Percentiles rank a stretch among this genome's conserved stretches.
phyloP scores from a whole-genome alignment of 2,329 filamentous ascomycete species.

The Chrysoporthe cubensis region DNA sequence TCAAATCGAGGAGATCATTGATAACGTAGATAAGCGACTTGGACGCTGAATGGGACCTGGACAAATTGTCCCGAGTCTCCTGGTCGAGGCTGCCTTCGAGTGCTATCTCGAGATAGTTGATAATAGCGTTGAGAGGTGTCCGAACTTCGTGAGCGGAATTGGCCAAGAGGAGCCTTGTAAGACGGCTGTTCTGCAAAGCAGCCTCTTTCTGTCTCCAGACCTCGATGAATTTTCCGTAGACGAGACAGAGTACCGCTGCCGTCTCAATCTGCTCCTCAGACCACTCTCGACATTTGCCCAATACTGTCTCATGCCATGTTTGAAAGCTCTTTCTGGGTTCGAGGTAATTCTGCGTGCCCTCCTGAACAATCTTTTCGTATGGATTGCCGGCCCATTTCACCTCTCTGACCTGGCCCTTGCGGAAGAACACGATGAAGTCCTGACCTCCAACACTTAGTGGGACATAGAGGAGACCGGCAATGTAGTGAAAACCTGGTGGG shows the following conservation, averaged over 20 bases:
- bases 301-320: slow-evolving; percentile 77
- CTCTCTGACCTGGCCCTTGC: slow-evolving; percentile 74
- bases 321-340: slow-evolving; percentile 82
- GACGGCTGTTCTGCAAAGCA: slow-evolving; percentile 77
- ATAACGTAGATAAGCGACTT: slow-evolving; percentile 94
- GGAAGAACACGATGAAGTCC: slow-evolving; percentile 91
- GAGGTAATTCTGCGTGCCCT: slow-evolving; percentile 73
- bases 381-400: slow-evolving; percentile 88
- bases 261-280: slow-evolving; percentile 88
- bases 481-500: slow-evolving; percentile 74
- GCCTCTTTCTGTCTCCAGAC: slow-evolving; percentile 92
- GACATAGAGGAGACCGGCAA: slow-evolving; percentile 81
- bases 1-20: slow-evolving; percentile 87
- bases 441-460: slow-evolving; percentile 74
- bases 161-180: slow-evolving; percentile 77
- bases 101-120: slow-evolving; percentile 92
- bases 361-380: slow-evolving; percentile 75
- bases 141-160: slow-evolving; percentile 93
- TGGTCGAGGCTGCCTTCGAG: slow-evolving; percentile 78
- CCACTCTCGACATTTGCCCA: slow-evolving; percentile 87
- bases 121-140: slow-evolving; percentile 89
- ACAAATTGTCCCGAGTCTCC: slow-evolving; percentile 83
- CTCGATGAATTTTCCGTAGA: slow-evolving; percentile 89
- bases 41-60: slow-evolving; percentile 85
- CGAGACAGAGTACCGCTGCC: slow-evolving; percentile 81